Evolutionary conservation across 345 rosid genomes (phyloP).

Genomic region (Camelina hispida): DNA sequence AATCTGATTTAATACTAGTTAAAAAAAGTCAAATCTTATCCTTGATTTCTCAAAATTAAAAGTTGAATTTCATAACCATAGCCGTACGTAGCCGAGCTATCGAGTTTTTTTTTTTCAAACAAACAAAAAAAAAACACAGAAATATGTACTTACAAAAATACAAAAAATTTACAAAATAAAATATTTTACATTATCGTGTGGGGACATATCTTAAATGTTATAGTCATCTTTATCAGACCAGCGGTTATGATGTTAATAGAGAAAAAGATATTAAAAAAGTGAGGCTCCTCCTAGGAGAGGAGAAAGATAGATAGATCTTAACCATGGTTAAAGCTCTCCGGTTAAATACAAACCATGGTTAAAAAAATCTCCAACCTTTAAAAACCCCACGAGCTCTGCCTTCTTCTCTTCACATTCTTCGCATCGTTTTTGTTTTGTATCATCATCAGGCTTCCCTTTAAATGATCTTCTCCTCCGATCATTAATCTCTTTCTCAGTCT

Average conservation of each 20-base stretch:
- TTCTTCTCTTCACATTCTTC: conserved; percentile 37
- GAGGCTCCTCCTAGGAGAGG: conserved; percentile 11
- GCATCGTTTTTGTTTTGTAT: conserved; percentile 26
- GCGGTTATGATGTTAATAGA: conserved; percentile 17
- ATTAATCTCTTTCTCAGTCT: conserved; percentile 18
- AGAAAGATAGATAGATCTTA: conserved; percentile 17
- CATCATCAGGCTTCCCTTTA: not conserved
- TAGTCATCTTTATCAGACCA: conserved; percentile 36
- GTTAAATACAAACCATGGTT: conserved; percentile 36
- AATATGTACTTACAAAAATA: not conserved
- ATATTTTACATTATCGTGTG: conserved; percentile 21
- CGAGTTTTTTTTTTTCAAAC: conserved; percentile 10
- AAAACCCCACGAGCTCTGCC: conserved; percentile 27
- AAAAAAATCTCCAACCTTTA: conserved; percentile 35
- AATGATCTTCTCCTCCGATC: conserved; percentile 40
- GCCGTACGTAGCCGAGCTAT: conserved; percentile 9
- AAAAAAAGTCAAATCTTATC: conserved; percentile 18
- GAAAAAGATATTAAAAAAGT: not conserved
- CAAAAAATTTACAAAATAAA: not conserved
- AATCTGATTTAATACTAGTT: not conserved
- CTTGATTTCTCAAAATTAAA: not conserved
- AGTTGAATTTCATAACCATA: conserved; percentile 1
- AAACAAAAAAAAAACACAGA: not conserved
- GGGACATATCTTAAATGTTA: conserved; percentile 28
- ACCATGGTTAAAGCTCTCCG: conserved; percentile 26